Evolutionary conservation across 352 stramenopile species (phyloP), one percentile per base, ranked within the genome.

Genomic region (Pythium folliculosum): DNA sequence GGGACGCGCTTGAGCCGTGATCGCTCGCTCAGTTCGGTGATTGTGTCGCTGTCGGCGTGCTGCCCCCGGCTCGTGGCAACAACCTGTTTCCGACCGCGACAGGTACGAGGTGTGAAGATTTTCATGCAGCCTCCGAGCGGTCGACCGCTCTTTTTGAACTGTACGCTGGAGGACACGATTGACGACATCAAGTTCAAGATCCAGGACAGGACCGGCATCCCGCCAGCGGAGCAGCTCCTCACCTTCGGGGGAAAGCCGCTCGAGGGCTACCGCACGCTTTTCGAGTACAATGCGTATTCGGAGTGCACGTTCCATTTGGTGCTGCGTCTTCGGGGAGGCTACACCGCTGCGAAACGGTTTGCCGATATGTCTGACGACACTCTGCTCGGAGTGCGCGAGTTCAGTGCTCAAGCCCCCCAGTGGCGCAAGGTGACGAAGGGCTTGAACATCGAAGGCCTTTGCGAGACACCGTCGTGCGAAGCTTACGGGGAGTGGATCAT

Each of bases 401-500:
- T 59, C 21, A 12, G 9, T 45, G 17, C 19, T 17, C 19, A 5
- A 14, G 71, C 67, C 23, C 67, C 58, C 0, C 14, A 52, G 22
- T 80, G 71, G 64, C 58, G 70, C 9, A n/a, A 44, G 4, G 54
- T 40, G 10, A 25, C 7, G 8, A 57, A 70, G 67, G 63, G 74
- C 0, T 51, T 78, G 0, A 78, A 78, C 30, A 63, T 81, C 55
- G 74, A 81, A 68, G 74, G 71, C 0, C 53, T 27, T 12, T 78
- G 65, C 40, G n/a, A 22, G 37, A 74, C 65, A 8, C 13, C 2
- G 0, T 23, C 19, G 0, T 78, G 71, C 37, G 37, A 4, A 12
- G 71, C 74, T 14, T 73, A 71, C 53, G 21, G 43, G 0, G 0
- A 71, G 0, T 72, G 73, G 65, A 27, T 76, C 23, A 71, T 81